Base-by-base conservation (phyloP, 2,329 filamentous ascomycete species). In the Botrytis paeoniae region DNA sequence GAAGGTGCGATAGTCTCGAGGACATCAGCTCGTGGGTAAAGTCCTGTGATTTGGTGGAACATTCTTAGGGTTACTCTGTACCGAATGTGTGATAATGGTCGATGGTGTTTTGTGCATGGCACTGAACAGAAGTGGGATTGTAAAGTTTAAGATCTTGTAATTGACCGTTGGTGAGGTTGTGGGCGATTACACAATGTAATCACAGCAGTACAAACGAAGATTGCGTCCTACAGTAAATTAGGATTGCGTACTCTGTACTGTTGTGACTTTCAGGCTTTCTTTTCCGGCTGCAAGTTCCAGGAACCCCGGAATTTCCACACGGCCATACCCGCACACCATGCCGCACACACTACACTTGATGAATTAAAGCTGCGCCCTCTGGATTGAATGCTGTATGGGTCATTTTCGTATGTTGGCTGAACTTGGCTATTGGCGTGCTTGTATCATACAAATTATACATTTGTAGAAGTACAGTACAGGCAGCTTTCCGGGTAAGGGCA, bases 261-360 rank as follows among this genome's bases (percentile, higher is more conserved):
- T 61, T 61, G 63, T 69, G 65, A 72, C 70, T 48, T 60, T 69
- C 32, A 69, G 63, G 48, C 39, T 72, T 72, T 69, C 39, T 41
- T n/a, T 69, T 72, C 70, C 70, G 70, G 70, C 54, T 72, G 70
- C 54, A 69, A 72, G 63, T 72, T 59, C 63, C 43, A 25, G 32
- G 32, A 72, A 72, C 54, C 70, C 70, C 70, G 63, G 70, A 69
- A 69, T 69, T 72, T 48, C 70, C 70, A 72, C 70, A 72, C 70
- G 70, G 70, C 63, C 63, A 57, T 68, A 72, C 54, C 70, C 70
- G 70, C 41, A 72, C 54, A 57, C 48, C 65, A 69, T 29, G 61
- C 35, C 18, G 70, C 35, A 54, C 41, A 57, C 4, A 57, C n/a
- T 29, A 61, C 70, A 45, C 32, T 68, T 43, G 48, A 48, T 61